Conservation (phyloP, 2,329 filamentous ascomycete species). For the Davidsoniella australis region DNA sequence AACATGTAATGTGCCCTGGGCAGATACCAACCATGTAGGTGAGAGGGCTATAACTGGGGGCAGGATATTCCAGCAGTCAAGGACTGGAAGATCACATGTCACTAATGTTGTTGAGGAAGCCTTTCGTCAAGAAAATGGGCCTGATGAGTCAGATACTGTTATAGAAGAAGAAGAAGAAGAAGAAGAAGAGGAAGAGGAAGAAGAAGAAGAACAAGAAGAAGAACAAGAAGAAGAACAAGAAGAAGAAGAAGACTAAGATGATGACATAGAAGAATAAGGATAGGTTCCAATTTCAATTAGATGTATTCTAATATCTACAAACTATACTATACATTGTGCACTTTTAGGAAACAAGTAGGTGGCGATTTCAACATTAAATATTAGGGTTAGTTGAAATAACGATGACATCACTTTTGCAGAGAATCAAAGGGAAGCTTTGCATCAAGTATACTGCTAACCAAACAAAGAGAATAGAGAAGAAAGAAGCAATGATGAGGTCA, state of each 20-base stretch:
- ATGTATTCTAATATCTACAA: no score
- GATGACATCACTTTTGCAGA: no score
- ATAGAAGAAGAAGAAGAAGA: conserved; percentile 17
- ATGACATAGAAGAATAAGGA: not conserved
- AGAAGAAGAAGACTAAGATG: conserved; percentile 9
- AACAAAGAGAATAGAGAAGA: no score
- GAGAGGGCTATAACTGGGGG: conserved; percentile 39
- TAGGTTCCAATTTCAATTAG: no score
- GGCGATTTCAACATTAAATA: no score
- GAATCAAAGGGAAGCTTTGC: no score
- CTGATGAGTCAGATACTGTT: conserved; percentile 16
- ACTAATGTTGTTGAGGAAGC: conserved; percentile 21
- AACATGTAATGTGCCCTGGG: conserved; percentile 35
- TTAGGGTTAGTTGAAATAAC: no score
- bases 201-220: conserved; percentile 7
- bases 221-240: conserved; percentile 11
- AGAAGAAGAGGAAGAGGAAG: conserved; percentile 15
- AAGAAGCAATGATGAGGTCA: no score
- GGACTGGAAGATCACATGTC: conserved; percentile 21
- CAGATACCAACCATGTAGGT: conserved; percentile 32
- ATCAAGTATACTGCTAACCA: no score
- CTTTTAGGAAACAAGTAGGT: no score
- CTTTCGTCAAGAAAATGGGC: conserved; percentile 18
- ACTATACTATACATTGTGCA: no score
- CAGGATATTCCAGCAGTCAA: conserved; percentile 27